These are phyloP conservation scores for Fagopyrum esculentum DNA, from an alignment of 148 eudicot species.

Conservation along the genomic window DNA sequence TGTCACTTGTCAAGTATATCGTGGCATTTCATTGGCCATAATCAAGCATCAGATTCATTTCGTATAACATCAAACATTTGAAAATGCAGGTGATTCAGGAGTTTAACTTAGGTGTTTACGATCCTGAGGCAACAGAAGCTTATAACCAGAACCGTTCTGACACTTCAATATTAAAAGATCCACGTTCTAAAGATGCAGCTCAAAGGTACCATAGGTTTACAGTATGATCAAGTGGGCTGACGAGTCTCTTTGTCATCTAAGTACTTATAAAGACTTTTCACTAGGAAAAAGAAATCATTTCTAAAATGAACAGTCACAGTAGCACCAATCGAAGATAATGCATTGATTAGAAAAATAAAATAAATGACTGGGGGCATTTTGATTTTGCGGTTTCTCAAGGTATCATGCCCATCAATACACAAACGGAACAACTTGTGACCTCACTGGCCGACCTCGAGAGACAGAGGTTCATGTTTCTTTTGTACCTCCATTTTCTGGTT, in stretches of 20 bases:
- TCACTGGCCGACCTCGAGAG: constrained; percentile 76
- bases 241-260: background rate
- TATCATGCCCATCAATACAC: constrained; percentile 81
- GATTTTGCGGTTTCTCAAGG: constrained; percentile 33
- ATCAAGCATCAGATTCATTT: background rate
- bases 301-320: background rate
- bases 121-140: constrained; percentile 71
- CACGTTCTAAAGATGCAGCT: constrained; percentile 90
- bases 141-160: constrained; percentile 73
- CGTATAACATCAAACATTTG: background rate
- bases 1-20: background rate
- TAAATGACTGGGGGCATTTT: constrained; percentile 5
- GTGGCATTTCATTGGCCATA: background rate
- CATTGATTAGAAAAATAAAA: background rate
- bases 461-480: constrained; percentile 53
- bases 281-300: background rate
- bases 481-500: constrained; percentile 14
- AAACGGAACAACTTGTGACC: constrained; percentile 88
- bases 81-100: constrained; percentile 66
- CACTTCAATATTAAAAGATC: constrained; percentile 72
- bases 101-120: constrained; percentile 72
- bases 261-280: too few relatives aligned
- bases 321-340: background rate
- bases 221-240: background rate
- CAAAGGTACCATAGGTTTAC: constrained; percentile 46